Base-by-base conservation (phyloP, 352 stramenopile genomes). In the Aphanomyces stellatus region DNA sequence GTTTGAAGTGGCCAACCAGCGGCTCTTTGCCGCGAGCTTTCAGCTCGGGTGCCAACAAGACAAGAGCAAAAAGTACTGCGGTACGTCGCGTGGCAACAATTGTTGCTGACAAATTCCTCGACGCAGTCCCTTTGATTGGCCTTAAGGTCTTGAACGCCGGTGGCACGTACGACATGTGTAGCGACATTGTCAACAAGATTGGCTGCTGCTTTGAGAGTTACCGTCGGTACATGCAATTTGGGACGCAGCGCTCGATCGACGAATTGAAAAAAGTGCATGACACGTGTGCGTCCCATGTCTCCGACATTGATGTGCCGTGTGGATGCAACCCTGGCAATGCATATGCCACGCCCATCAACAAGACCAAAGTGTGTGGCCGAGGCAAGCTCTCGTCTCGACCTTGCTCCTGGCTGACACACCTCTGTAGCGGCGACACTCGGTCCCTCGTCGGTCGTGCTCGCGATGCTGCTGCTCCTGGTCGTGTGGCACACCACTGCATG, bases 121-220 rank as follows among this genome's bases (percentile, higher is more conserved):
- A n/a, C n/a, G n/a, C 41, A 91, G 85, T 91, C 46, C 71, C 81
- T 3, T 72, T 90, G 75, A 53, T 91, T 1, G 80, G 72, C 0
- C 69, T 75, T 3, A 70, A 88, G 5, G 71, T 91, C 1, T 42
- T 72, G 19, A 74, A 85, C 13, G 82, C 82, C 2, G 81, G 79
- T 3, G 77, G 67, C 0, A 72, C 59, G 8, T 90, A 76, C 73
- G 73, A 87, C n/a, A 61, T 91, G 33, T 93, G 81, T 64, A 60
- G 70, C 11, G 82, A 91, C 42, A 89, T 93, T 28, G 80, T 88
- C 10, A 74, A 79, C n/a, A 63, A 82, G 34, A 67, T 93, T 55
- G 85, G 81, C 42, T 93, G 82, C 65, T 93, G 82, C 59, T 93
- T 91, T 65, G 82, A 93, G 71, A 93, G 81, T 55, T 93, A 91